Evolutionary conservation across 805 yeast species (phyloP).

Genomic region (Wickerhamomyces tratensis): DNA sequence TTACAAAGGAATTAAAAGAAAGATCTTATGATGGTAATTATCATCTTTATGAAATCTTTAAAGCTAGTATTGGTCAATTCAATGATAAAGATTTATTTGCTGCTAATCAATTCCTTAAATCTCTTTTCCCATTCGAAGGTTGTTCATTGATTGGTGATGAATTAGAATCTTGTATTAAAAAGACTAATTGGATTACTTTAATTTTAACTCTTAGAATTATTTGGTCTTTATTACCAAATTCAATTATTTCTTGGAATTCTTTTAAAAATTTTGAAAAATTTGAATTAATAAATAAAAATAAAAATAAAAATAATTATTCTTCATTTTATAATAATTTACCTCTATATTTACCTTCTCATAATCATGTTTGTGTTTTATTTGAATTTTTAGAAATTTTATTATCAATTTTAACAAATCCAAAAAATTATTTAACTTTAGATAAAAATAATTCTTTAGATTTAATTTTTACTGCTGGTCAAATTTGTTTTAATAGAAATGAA

Average conservation of each 20-base stretch:
- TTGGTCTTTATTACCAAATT: constrained; percentile 25
- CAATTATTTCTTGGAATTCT: constrained; percentile 26
- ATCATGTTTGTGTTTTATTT: constrained; percentile 24
- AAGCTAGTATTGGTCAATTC: constrained; percentile 25
- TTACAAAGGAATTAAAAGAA: constrained; percentile 21
- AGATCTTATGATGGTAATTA: constrained; percentile 9
- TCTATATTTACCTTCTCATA: constrained; percentile 22
- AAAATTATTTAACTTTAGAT: constrained; percentile 20
- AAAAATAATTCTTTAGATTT: constrained; percentile 20
- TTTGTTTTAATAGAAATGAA: constrained; percentile 22
- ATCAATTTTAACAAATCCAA: constrained; percentile 17
- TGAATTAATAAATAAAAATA: constrained; percentile 9
- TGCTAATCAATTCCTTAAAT: constrained; percentile 18
- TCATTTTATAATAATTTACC: constrained; percentile 26
- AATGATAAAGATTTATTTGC: constrained; percentile 19
- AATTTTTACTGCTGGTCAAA: constrained; percentile 26
- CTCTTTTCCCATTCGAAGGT: constrained; percentile 26
- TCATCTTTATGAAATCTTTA: constrained; percentile 21
- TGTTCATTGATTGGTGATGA: constrained; percentile 24
- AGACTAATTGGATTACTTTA: constrained; percentile 17
- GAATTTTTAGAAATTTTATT: constrained; percentile 27
- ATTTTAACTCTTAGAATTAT: constrained; percentile 21
- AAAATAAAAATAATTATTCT: constrained; percentile 10
- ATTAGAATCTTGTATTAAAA: constrained; percentile 15
- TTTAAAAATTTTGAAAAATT: constrained; percentile 17